Conservation (phyloP, 129 eudicot genomes). For the Deinandra increscens region DNA sequence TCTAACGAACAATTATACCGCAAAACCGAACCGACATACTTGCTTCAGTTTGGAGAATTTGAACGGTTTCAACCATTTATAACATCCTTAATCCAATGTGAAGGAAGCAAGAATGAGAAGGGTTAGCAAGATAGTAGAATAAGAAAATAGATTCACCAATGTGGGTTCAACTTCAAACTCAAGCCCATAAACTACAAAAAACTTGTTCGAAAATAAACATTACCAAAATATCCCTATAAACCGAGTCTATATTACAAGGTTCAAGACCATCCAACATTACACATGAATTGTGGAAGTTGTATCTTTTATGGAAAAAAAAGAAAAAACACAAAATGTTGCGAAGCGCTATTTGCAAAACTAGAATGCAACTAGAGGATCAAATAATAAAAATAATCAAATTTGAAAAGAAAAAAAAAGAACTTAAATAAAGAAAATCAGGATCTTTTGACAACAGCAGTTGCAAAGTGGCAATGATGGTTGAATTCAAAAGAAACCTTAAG, state of each 20-base stretch:
- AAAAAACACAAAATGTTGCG: constrained; percentile 24
- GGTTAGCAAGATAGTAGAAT: neutral
- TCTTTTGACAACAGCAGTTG: constrained; percentile 83
- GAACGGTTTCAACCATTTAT: too few relatives aligned
- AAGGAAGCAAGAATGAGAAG: constrained; percentile 1
- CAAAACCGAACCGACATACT: too few relatives aligned
- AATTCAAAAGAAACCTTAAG: constrained; percentile 80
- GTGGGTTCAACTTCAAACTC: constrained; percentile 10
- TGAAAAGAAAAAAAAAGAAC: constrained; percentile 22
- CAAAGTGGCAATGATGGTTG: constrained; percentile 77
- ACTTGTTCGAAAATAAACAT: neutral
- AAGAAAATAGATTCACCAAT: neutral
- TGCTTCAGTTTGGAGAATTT: too few relatives aligned
- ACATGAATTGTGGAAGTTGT: constrained; percentile 24
- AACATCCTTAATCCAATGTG: neutral
- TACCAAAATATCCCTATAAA: constrained; percentile 31
- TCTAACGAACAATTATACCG: too few relatives aligned
- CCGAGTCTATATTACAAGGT: constrained; percentile 29
- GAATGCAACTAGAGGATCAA: constrained; percentile 19
- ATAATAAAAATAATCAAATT: constrained; percentile 39
- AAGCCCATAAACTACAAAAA: neutral
- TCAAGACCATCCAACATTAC: constrained; percentile 13
- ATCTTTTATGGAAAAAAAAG: constrained; percentile 17
- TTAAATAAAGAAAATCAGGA: constrained; percentile 43
- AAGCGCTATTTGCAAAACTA: constrained; percentile 38